A percentile compares a stretch with the other conserved stretches of the same genome.
Conservation (phyloP, 176 grass and related monocot genomes). For the Stipa capillata region DNA sequence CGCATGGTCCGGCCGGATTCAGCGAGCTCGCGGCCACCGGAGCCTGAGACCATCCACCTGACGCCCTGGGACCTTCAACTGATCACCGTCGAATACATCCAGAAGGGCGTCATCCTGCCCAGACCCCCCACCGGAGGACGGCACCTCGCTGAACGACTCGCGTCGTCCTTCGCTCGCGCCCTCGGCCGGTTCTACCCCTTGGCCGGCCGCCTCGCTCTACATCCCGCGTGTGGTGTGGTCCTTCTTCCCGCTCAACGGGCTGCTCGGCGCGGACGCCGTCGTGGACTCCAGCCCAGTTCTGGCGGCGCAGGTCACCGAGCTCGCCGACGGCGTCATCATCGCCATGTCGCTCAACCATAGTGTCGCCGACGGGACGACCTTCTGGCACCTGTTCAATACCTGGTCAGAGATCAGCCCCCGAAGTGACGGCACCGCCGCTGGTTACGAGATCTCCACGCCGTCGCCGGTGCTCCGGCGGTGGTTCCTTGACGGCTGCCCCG, state of each 20-base stretch:
- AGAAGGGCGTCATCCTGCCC: neutral
- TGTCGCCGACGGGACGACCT: conserved; percentile 16
- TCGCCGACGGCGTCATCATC: conserved; percentile 43
- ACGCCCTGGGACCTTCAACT: neutral
- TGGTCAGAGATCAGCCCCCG: conserved; percentile 30
- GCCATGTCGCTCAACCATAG: conserved; percentile 28
- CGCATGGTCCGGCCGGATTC: neutral
- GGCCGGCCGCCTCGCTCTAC: no score
- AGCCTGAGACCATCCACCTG: neutral
- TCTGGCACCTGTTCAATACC: conserved; percentile 37
- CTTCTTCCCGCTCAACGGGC: conserved; percentile 3
- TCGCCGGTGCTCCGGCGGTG: no score
- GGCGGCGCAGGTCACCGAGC: conserved; percentile 43
- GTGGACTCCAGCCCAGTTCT: neutral
- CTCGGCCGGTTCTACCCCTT: no score
- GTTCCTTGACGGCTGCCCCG: no score
- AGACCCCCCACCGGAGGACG: neutral
- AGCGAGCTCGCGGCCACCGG: neutral
- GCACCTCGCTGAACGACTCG: no score
- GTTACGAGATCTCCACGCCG: neutral
- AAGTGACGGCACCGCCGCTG: no score
- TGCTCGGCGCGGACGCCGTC: neutral
- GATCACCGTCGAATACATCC: neutral
- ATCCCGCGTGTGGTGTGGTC: neutral
- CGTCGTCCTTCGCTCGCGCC: no score